These are phyloP conservation scores for Aspergillus aculeatus DNA, from an alignment of 2,329 filamentous ascomycete species.

Conservation along the genomic window DNA sequence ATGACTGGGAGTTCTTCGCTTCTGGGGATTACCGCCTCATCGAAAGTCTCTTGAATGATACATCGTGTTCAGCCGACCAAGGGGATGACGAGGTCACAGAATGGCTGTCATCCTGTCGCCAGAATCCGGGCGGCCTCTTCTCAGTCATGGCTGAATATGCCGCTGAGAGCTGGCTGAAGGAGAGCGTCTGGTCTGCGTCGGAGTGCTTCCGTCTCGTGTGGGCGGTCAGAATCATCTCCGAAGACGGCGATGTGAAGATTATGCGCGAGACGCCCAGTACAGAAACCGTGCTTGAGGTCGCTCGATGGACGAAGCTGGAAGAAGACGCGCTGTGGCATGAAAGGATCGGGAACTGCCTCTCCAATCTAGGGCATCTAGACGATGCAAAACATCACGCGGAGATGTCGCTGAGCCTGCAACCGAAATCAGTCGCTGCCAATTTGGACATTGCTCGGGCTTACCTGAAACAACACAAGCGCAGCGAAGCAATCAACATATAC, in stretches of 20 bases:
- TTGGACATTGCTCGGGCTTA: not conserved
- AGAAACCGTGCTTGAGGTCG: not conserved
- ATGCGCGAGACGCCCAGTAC: not conserved
- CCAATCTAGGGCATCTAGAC: not conserved
- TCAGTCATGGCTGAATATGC: not conserved
- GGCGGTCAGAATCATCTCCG: not conserved
- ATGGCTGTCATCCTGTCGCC: not conserved
- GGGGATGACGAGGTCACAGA: not conserved
- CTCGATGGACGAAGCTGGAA: not conserved
- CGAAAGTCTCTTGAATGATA: not conserved
- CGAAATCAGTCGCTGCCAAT: not conserved
- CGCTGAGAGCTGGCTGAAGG: not conserved
- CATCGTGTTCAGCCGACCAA: not conserved
- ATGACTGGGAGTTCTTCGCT: not conserved
- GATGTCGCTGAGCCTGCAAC: not conserved
- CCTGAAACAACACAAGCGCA: not conserved
- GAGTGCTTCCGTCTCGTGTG: not conserved
- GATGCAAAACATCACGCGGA: not conserved
- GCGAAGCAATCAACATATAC: not conserved
- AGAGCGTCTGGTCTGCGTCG: not conserved
- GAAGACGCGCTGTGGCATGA: not conserved
- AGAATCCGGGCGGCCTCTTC: not conserved
- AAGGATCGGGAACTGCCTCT: not conserved
- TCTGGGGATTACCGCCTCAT: not conserved
- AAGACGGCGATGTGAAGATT: not conserved